A percentile compares a stretch with the other conserved stretches of the same genome.
phyloP scores from a whole-genome alignment of 2,329 filamentous ascomycete species.

The Fusarium sp. region DNA sequence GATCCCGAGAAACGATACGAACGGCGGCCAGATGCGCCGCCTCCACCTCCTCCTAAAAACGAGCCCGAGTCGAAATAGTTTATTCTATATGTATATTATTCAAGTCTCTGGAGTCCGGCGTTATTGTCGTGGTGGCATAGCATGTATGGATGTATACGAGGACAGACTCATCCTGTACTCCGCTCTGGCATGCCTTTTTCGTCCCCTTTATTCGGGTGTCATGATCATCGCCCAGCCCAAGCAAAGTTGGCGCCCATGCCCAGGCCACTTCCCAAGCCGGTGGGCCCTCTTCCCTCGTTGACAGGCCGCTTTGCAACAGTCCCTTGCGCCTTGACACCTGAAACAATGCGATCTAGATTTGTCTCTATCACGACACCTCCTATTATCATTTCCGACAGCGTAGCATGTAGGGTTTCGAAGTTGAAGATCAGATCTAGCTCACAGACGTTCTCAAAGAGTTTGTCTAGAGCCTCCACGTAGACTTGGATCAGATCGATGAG shows the following conservation, averaged over 20 bases:
- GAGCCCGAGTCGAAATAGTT: slow-evolving; percentile 43
- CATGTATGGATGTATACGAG: slow-evolving; percentile 40
- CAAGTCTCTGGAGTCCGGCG: slow-evolving; percentile 43
- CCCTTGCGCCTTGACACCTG: slow-evolving; percentile 81
- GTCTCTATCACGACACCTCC: slow-evolving; percentile 96
- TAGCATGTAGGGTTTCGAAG: slow-evolving; percentile 94
- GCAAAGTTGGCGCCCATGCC: slow-evolving; percentile 68
- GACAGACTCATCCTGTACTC: slow-evolving; percentile 31
- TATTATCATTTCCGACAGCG: slow-evolving; percentile 92
- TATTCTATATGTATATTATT: slow-evolving; percentile 41
- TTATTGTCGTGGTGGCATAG: slow-evolving; percentile 38
- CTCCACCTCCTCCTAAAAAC: slow-evolving; percentile 41
- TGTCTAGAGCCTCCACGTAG: slow-evolving; percentile 94
- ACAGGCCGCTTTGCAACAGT: slow-evolving; percentile 81
- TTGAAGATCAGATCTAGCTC: slow-evolving; percentile 99
- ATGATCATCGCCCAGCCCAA: slow-evolving; percentile 54
- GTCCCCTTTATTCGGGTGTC: slow-evolving; percentile 11
- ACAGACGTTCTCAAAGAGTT: slow-evolving; percentile 97
- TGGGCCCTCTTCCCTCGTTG: slow-evolving; percentile 67
- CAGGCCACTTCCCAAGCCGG: slow-evolving; percentile 59
- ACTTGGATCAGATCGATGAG: slow-evolving; percentile 97
- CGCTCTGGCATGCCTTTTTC: slow-evolving; percentile 20
- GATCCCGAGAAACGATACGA: slow-evolving; percentile 56
- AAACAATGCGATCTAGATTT: slow-evolving; percentile 84
- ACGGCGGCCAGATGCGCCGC: slow-evolving; percentile 51